Conservation (phyloP, 2,329 filamentous ascomycete species). For the Truncatella angustata region DNA sequence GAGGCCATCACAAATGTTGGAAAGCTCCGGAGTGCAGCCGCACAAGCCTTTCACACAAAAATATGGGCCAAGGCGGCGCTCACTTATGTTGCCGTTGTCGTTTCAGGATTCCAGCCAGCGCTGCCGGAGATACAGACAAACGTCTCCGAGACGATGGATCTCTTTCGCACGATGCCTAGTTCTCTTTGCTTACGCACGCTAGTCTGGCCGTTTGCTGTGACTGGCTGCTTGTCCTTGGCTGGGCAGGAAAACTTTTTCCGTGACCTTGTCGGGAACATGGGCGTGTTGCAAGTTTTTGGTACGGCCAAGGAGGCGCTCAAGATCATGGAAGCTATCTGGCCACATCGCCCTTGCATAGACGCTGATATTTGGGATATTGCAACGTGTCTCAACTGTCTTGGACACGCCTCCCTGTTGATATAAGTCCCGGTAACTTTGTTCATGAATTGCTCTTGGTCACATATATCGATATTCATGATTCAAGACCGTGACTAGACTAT, state of each 20-base stretch:
- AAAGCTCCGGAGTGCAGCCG: conserved; percentile 11
- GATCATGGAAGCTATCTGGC: conserved; percentile 23
- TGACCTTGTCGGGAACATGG: conserved; percentile 20
- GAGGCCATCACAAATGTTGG: conserved; percentile 12
- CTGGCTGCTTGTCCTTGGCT: conserved; percentile 22
- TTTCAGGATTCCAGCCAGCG: conserved; percentile 21
- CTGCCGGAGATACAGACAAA: conserved; percentile 18
- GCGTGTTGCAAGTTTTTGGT: conserved; percentile 23
- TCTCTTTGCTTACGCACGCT: conserved; percentile 23
- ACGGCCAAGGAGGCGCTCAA: conserved; percentile 20
- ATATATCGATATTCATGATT: no score
- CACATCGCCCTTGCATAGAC: conserved; percentile 15
- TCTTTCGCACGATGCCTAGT: conserved; percentile 17
- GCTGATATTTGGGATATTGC: conserved; percentile 23
- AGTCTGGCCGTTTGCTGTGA: conserved; percentile 26
- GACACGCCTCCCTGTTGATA: conserved; percentile 12
- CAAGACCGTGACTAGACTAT: no score
- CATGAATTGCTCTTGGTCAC: no score
- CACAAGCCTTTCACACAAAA: conserved; percentile 19
- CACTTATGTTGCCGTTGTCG: conserved; percentile 22
- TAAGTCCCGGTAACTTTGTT: no score
- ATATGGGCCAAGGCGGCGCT: conserved; percentile 27
- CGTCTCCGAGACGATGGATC: conserved; percentile 18
- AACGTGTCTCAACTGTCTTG: conserved; percentile 22
- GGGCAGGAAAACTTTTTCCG: conserved; percentile 22